A percentile compares a stretch with the other conserved stretches of the same genome.
Conservation (phyloP, 371 early-diverging fungal genomes). For the Mortierella sp. region DNA sequence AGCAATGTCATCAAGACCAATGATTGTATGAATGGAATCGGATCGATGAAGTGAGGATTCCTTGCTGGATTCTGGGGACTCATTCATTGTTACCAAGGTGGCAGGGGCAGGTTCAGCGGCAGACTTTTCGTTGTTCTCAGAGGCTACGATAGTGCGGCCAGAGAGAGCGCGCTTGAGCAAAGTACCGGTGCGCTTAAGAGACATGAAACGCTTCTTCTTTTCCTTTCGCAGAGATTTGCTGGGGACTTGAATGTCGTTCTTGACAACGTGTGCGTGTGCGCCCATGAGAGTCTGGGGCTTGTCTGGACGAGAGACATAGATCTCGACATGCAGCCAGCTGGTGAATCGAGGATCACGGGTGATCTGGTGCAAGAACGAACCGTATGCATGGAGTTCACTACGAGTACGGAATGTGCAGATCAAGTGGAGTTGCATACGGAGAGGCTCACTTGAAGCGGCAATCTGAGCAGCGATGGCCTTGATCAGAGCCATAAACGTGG, state of each 20-base stretch:
- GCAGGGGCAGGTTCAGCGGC: not conserved
- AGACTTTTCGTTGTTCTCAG: constrained; percentile 32
- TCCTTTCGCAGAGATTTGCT: constrained; percentile 20
- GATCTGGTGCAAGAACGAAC: constrained; percentile 49
- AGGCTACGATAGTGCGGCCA: constrained; percentile 46
- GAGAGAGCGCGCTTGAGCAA: constrained; percentile 51
- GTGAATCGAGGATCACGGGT: constrained; percentile 56
- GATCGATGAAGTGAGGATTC: constrained; percentile 32
- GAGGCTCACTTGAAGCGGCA: constrained; percentile 30
- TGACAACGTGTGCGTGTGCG: constrained; percentile 52
- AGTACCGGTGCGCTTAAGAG: constrained; percentile 36
- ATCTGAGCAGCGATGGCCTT: constrained; percentile 50
- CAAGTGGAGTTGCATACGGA: constrained; percentile 42
- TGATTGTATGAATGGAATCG: constrained; percentile 43
- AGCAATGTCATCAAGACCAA: constrained; percentile 38
- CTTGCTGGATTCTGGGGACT: constrained; percentile 10
- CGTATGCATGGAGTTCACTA: constrained; percentile 49
- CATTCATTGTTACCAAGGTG: too few relatives aligned
- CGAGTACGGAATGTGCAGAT: constrained; percentile 55
- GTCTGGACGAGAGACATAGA: constrained; percentile 52
- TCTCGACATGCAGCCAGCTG: constrained; percentile 42
- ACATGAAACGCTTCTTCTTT: constrained; percentile 46
- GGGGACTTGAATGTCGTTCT: constrained; percentile 54
- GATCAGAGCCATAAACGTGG: constrained; percentile 41
- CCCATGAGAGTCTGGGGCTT: constrained; percentile 53